phyloP scores from a whole-genome alignment of 176 grass and related monocot genomes.

The Poa annua region DNA sequence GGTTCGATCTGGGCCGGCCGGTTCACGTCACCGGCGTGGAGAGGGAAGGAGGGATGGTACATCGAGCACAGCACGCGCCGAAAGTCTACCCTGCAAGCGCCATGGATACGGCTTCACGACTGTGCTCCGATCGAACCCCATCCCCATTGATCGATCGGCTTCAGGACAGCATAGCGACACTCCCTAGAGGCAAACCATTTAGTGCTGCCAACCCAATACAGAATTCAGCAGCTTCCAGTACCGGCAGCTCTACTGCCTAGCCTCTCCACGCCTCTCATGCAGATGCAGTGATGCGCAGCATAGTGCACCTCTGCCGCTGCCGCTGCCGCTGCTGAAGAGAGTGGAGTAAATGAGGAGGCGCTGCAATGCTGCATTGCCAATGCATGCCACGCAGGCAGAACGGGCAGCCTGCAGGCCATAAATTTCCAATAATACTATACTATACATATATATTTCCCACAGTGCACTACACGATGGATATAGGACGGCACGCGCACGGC shows the following conservation, averaged over 20 bases:
- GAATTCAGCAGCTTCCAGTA: background rate
- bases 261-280: background rate
- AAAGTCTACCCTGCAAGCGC: no score
- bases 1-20: no score
- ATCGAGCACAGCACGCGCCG: no score
- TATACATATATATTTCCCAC: background rate
- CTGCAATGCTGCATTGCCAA: background rate
- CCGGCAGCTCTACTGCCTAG: background rate
- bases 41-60: no score
- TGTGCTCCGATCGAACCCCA: background rate
- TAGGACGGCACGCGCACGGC: conserved; percentile 21
- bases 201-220: background rate
- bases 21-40: no score
- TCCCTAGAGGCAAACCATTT: background rate
- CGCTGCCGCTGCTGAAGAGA: background rate
- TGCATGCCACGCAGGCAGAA: background rate
- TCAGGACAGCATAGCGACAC: background rate
- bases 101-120: no score
- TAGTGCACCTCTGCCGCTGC: background rate
- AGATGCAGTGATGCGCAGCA: background rate
- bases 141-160: background rate
- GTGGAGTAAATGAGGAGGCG: background rate
- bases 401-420: conserved; percentile 14
- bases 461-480: background rate
- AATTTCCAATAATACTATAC: background rate